phyloP scores from a whole-genome alignment of 2,329 filamentous ascomycete genomes.

The Rhynchosporium graminicola region DNA sequence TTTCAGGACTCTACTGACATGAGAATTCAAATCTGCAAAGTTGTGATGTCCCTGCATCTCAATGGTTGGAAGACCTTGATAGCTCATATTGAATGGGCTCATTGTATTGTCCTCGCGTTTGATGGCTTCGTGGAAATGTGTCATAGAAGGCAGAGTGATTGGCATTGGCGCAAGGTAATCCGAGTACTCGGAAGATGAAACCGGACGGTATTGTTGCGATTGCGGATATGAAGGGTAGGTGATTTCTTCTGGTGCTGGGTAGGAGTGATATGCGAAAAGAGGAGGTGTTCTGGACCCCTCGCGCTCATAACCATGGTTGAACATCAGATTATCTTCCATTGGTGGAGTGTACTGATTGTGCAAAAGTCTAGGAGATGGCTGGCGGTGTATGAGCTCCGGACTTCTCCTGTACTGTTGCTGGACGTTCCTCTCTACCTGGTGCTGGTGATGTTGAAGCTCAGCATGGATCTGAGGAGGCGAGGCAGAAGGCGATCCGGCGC shows the following conservation, averaged over 20 bases:
- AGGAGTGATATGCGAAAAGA: conserved; percentile 67
- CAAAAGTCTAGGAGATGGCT: conserved; percentile 44
- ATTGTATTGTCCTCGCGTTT: conserved; percentile 67
- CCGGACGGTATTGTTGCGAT: conserved; percentile 54
- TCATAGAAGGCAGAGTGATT: conserved; percentile 64
- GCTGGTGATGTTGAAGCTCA: conserved; percentile 45
- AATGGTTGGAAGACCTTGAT: conserved; percentile 62
- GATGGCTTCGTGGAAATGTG: conserved; percentile 62
- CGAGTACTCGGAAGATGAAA: conserved; percentile 50
- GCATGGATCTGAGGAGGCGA: conserved; percentile 56
- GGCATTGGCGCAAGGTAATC: conserved; percentile 58
- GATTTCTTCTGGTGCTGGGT: conserved; percentile 65
- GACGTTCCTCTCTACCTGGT: conserved; percentile 23
- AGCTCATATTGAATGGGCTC: conserved; percentile 64
- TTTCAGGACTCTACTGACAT: conserved; percentile 63
- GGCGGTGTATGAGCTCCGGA: conserved; percentile 41
- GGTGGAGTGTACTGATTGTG: conserved; percentile 63
- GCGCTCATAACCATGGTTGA: conserved; percentile 64
- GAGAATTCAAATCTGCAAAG: conserved; percentile 69
- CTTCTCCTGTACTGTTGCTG: conserved; percentile 37
- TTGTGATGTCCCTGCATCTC: conserved; percentile 61
- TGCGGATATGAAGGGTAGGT: conserved; percentile 60
- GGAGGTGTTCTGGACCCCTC: conserved; percentile 72
- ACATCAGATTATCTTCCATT: conserved; percentile 69
- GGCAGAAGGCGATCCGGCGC: conserved; percentile 64